Conservation (phyloP, 345 rosid genomes). For the Eucalyptus pauciflora region DNA sequence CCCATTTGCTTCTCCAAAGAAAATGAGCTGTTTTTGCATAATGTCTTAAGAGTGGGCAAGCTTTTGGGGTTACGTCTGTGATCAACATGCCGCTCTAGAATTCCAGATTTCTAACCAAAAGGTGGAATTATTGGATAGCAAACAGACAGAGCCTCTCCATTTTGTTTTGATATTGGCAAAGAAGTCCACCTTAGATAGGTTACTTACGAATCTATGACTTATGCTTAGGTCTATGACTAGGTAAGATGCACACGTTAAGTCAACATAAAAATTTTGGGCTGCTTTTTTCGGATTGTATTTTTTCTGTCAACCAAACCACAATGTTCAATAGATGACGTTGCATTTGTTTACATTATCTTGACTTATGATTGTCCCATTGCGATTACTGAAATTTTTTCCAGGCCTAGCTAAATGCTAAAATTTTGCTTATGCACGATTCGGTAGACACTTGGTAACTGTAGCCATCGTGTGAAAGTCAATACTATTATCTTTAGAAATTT, state of each 20-base stretch:
- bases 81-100: not conserved
- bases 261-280: not conserved
- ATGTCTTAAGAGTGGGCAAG: too few relatives aligned
- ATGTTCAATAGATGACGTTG: not conserved
- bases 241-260: not conserved
- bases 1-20: not conserved
- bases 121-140: not conserved
- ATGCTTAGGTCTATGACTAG: not conserved
- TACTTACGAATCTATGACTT: not conserved
- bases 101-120: too few relatives aligned
- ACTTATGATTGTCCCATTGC: not conserved
- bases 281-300: not conserved
- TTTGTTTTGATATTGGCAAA: not conserved
- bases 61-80: not conserved
- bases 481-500: not conserved
- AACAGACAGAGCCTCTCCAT: not conserved
- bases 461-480: not conserved
- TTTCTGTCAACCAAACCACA: not conserved
- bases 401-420: not conserved
- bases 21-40: too few relatives aligned
- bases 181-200: not conserved
- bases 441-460: not conserved
- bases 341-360: not conserved
- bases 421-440: not conserved
- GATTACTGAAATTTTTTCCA: not conserved